These are phyloP conservation scores for Paramecium sonneborni DNA, from an alignment of 73 alveolate species.

Conservation along the genomic window DNA sequence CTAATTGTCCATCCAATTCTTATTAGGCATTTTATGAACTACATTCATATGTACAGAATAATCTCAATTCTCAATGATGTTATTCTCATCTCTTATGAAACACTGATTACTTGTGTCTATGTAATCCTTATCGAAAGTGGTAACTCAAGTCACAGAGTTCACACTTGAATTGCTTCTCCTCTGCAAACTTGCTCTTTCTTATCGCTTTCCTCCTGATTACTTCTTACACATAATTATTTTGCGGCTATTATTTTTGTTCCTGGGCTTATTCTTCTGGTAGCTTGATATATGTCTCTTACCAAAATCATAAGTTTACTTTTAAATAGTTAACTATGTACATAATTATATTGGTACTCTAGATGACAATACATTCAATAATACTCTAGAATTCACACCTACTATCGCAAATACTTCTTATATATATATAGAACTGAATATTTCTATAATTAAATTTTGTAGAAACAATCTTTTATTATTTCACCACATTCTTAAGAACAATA, in stretches of 20 bases:
- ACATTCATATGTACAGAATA: too few relatives aligned
- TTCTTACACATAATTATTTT: too few relatives aligned
- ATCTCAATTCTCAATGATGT: too few relatives aligned
- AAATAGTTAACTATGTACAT: background rate
- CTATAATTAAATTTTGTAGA: background rate
- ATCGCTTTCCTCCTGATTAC: too few relatives aligned
- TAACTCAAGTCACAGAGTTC: too few relatives aligned
- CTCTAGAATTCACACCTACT: background rate
- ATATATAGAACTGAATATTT: background rate
- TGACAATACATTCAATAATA: background rate
- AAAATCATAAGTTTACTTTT: conserved; percentile 25
- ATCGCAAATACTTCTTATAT: background rate
- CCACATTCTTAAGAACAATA: background rate
- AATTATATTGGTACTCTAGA: background rate
- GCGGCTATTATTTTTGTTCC: too few relatives aligned
- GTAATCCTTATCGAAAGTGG: too few relatives aligned
- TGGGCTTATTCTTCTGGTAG: too few relatives aligned
- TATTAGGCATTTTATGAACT: background rate
- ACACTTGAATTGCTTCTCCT: too few relatives aligned
- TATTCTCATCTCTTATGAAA: too few relatives aligned
- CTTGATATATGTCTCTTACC: background rate
- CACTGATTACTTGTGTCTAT: too few relatives aligned
- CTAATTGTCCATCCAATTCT: background rate
- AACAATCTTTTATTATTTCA: background rate
- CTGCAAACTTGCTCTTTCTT: too few relatives aligned